These are phyloP conservation scores for Ashbya aceris DNA, from an alignment of 1,139 yeast genomes.

Conservation along the genomic window DNA sequence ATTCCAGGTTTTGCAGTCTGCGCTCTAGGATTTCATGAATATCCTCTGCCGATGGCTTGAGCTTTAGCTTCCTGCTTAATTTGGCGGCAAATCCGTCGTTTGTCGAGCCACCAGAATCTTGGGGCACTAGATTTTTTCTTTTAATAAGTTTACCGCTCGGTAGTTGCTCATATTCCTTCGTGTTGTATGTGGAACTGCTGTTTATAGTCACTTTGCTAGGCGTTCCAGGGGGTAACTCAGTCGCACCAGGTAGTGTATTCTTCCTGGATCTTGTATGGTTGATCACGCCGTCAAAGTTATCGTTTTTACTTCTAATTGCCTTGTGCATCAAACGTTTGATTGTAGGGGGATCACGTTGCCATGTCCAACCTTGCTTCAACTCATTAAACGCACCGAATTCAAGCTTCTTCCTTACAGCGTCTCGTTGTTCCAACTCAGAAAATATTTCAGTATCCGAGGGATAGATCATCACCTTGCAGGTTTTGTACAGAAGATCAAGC, in stretches of 20 bases:
- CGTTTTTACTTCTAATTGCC: conserved; percentile 11
- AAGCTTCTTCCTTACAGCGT: conserved; percentile 54
- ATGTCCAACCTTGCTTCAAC: conserved; percentile 74
- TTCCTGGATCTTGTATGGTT: conserved; percentile 17
- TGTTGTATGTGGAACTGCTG: conserved; percentile 11
- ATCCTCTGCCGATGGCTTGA: conserved; percentile 35
- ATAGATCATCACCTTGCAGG: conserved; percentile 44
- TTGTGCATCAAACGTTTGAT: conserved; percentile 21
- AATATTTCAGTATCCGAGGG: conserved; percentile 77
- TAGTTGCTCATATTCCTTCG: conserved; percentile 41
- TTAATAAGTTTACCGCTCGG: conserved; percentile 63
- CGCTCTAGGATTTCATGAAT: conserved; percentile 51
- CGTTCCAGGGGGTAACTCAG: conserved; percentile 45
- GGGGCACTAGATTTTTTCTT: conserved; percentile 27
- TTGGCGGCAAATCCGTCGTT: conserved; percentile 12
- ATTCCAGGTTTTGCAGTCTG: conserved; percentile 39
- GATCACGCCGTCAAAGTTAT: conserved; percentile 5
- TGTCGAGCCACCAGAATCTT: conserved; percentile 1
- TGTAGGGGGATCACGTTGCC: conserved; percentile 34
- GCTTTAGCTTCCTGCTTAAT: conserved; percentile 30
- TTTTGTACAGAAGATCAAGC: conserved; percentile 56
- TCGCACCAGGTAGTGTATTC: conserved; percentile 25
- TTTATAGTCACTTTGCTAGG: conserved; percentile 29
- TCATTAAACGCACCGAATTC: conserved; percentile 68
- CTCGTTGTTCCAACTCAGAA: conserved; percentile 65